These are phyloP conservation scores for Gliomastix tumulicola DNA, from an alignment of 2,329 filamentous ascomycete species.

Conservation along the genomic window DNA sequence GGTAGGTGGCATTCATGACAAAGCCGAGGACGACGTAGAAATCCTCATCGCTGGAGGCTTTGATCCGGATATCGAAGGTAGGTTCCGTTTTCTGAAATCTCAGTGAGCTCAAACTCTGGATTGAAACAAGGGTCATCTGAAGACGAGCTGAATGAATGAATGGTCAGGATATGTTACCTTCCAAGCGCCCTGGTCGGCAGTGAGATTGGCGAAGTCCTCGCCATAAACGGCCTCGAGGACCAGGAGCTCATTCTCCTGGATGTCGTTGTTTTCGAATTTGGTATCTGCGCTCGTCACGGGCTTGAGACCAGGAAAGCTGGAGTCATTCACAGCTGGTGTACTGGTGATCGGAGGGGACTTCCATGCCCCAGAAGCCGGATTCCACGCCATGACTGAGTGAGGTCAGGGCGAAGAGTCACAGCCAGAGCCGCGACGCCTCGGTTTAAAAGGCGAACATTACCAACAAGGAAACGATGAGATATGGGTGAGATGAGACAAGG, in stretches of 20 bases:
- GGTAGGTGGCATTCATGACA: slow-evolving; percentile 83
- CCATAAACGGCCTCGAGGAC: slow-evolving; percentile 83
- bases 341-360: slow-evolving; percentile 37
- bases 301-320: slow-evolving; percentile 45
- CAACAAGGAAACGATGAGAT: too few relatives aligned
- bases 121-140: too few relatives aligned
- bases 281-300: slow-evolving; percentile 31
- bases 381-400: slow-evolving; percentile 44
- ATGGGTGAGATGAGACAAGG: too few relatives aligned
- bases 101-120: too few relatives aligned
- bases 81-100: slow-evolving; percentile 73
- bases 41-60: slow-evolving; percentile 65
- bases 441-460: too few relatives aligned
- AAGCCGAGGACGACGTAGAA: slow-evolving; percentile 67
- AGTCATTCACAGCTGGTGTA: slow-evolving; percentile 32
- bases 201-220: slow-evolving; percentile 75
- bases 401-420: slow-evolving; percentile 33
- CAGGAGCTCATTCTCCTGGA: slow-evolving; percentile 82
- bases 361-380: slow-evolving; percentile 33
- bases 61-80: slow-evolving; percentile 73
- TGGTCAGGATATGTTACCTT: too few relatives aligned
- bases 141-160: too few relatives aligned
- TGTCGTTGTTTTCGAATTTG: slow-evolving; percentile 65
- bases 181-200: slow-evolving; percentile 70
- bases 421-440: slow-evolving; percentile 46